Percentiles rank a stretch among this genome's conserved stretches.
These are phyloP conservation scores for Melanomma pulvis-pyrius DNA, from an alignment of 495 filamentous ascomycete species.

Conservation along the genomic window DNA sequence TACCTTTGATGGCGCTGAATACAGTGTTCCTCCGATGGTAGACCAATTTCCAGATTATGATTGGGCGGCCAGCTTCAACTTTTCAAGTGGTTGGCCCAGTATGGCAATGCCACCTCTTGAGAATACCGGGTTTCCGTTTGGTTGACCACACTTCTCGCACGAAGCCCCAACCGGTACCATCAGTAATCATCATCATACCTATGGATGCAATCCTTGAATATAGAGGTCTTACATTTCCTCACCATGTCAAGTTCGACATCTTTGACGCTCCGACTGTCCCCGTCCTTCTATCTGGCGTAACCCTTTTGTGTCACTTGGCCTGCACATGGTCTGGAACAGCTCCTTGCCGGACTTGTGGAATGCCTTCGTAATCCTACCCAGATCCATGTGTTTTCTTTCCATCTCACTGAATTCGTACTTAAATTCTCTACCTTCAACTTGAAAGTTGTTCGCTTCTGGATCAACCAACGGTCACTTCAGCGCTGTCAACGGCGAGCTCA, in stretches of 20 bases:
- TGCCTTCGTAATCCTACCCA: conserved; percentile 42
- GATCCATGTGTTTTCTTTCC: conserved; percentile 45
- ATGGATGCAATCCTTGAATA: not conserved
- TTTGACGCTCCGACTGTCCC: not conserved
- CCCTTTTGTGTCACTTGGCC: not conserved
- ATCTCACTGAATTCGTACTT: conserved; percentile 45
- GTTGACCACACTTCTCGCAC: not conserved
- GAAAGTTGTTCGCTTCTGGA: conserved; percentile 29
- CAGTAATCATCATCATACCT: not conserved
- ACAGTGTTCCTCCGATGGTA: conserved; percentile 9
- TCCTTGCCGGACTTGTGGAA: conserved; percentile 47
- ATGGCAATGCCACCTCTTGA: not conserved
- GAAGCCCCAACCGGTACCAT: not conserved
- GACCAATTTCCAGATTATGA: conserved; percentile 37
- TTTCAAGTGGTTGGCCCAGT: conserved; percentile 17
- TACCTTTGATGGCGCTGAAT: conserved; percentile 17
- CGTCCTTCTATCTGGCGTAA: conserved; percentile 9
- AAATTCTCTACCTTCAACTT: conserved; percentile 37
- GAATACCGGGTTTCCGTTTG: conserved; percentile 1
- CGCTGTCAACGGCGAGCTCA: conserved; percentile 41
- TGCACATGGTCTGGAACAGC: conserved; percentile 44
- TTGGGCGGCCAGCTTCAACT: conserved; percentile 33
- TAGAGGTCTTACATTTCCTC: not conserved
- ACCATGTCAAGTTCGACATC: not conserved
- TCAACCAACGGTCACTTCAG: conserved; percentile 40